Evolutionary conservation across 1,284 basidiomycete genomes (phyloP).

Genomic region (Sporisorium exsertum): DNA sequence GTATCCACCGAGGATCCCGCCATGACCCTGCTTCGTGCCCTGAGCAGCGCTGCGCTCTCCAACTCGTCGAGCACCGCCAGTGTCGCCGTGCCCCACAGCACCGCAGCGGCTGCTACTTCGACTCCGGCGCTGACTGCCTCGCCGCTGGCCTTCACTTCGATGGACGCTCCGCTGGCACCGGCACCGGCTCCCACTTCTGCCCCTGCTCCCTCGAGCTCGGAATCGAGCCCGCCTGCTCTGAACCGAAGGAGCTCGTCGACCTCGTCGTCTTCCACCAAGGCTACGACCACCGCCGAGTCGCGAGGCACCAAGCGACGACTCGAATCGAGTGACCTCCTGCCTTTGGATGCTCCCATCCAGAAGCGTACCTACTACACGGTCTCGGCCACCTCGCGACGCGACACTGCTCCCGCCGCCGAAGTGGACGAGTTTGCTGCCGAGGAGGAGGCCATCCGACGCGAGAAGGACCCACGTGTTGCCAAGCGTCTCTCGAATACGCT

Average conservation of each 20-base stretch:
- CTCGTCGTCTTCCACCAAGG: conserved; percentile 35
- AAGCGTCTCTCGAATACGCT: conserved; percentile 69
- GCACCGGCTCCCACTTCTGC: conserved; percentile 17
- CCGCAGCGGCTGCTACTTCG: conserved; percentile 10
- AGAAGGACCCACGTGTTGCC: conserved; percentile 60
- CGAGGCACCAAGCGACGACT: conserved; percentile 62
- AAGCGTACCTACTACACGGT: conserved; percentile 63
- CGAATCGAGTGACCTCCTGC: conserved; percentile 61
- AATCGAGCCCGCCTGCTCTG: conserved; percentile 25
- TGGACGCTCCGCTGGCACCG: conserved; percentile 24
- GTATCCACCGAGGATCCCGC: conserved; percentile 43
- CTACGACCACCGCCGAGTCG: conserved; percentile 10
- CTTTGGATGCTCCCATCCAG: conserved; percentile 68
- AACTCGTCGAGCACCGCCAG: conserved; percentile 32
- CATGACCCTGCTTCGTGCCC: conserved; percentile 49
- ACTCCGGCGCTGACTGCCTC: conserved; percentile 42
- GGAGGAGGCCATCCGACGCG: conserved; percentile 51
- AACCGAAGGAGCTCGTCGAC: conserved; percentile 33
- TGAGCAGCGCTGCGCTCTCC: conserved; percentile 50
- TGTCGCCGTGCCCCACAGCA: conserved; percentile 15
- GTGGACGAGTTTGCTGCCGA: conserved; percentile 45
- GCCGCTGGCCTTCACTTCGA: conserved; percentile 43
- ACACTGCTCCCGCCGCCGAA: conserved; percentile 32
- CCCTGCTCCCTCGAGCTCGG: conserved; percentile 13
- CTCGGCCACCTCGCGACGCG: conserved; percentile 64